These are phyloP conservation scores for Aegle marmelos DNA, from an alignment of 345 rosid species.

Conservation along the genomic window DNA sequence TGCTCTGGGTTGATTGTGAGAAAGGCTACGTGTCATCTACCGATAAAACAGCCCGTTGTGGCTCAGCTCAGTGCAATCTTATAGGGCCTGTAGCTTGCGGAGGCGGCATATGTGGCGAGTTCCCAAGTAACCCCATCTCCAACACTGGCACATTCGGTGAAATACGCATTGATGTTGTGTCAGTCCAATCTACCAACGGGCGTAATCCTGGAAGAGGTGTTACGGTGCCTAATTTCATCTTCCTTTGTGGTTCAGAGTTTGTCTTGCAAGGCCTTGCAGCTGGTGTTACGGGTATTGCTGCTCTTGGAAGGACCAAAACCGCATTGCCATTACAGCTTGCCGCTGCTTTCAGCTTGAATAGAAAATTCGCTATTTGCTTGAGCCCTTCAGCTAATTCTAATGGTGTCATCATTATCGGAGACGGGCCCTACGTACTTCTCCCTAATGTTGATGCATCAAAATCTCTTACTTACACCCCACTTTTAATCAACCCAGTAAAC, in stretches of 20 bases:
- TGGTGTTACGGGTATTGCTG: slow-evolving; percentile 20
- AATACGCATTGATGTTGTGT: slow-evolving; percentile 24
- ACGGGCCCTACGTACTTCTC: slow-evolving; percentile 24
- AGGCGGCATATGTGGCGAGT: slow-evolving; percentile 22
- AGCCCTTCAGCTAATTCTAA: slow-evolving; percentile 10
- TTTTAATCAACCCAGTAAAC: slow-evolving; percentile 29
- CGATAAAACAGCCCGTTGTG: slow-evolving; percentile 17
- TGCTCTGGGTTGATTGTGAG: slow-evolving; percentile 39
- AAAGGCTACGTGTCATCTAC: slow-evolving; percentile 28
- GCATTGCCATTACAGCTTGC: slow-evolving; percentile 17
- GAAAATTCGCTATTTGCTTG: slow-evolving; percentile 30
- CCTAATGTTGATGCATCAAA: slow-evolving; percentile 28
- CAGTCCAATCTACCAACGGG: slow-evolving; percentile 23
- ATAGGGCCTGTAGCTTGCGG: slow-evolving; percentile 19
- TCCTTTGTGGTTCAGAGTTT: slow-evolving; percentile 6
- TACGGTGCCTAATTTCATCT: slow-evolving; percentile 14
- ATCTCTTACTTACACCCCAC: slow-evolving; percentile 25
- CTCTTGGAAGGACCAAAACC: slow-evolving; percentile 12
- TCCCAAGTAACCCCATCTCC: slow-evolving; percentile 21
- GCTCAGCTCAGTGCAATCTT: slow-evolving; percentile 27
- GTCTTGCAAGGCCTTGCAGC: slow-evolving; percentile 22
- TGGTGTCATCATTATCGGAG: slow-evolving; percentile 30
- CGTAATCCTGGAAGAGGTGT: slow-evolving; percentile 26
- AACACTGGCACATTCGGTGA: slow-evolving; percentile 11
- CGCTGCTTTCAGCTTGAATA: slow-evolving; percentile 16